Evolutionary conservation across 2,329 filamentous ascomycete genomes (phyloP).

Genomic region (Scedosporium boydii): DNA sequence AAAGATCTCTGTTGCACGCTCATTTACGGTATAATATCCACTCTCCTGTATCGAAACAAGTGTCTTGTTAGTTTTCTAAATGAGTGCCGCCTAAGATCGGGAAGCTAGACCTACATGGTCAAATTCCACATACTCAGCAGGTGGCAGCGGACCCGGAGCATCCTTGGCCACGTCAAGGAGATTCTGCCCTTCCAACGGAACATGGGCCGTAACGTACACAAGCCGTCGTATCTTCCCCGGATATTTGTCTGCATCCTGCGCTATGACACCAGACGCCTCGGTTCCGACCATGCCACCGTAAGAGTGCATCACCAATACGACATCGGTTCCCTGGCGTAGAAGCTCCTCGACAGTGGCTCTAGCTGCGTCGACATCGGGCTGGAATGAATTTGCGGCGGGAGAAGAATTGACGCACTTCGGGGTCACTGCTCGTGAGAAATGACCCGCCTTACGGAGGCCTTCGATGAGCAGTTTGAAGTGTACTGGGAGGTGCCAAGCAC

Average conservation of each 20-base stretch:
- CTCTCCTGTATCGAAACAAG: background rate
- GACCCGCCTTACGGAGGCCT: constrained; percentile 7
- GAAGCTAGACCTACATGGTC: background rate
- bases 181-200: background rate
- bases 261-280: constrained; percentile 7
- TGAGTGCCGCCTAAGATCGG: no score
- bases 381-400: background rate
- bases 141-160: background rate
- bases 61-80: background rate
- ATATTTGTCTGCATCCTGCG: background rate
- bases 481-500: constrained; percentile 12
- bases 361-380: background rate
- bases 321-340: constrained; percentile 12
- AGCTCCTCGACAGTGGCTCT: background rate
- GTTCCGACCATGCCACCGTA: constrained; percentile 13
- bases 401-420: background rate
- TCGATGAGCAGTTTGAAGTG: constrained; percentile 6
- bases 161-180: background rate
- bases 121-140: background rate
- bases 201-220: background rate
- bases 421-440: constrained; percentile 2
- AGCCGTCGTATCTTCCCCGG: background rate
- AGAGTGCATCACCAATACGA: constrained; percentile 15
- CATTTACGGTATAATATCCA: background rate
- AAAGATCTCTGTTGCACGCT: background rate